phyloP scores from a whole-genome alignment of 2,329 filamentous ascomycete species.

The Leptosphaerulina australis region DNA sequence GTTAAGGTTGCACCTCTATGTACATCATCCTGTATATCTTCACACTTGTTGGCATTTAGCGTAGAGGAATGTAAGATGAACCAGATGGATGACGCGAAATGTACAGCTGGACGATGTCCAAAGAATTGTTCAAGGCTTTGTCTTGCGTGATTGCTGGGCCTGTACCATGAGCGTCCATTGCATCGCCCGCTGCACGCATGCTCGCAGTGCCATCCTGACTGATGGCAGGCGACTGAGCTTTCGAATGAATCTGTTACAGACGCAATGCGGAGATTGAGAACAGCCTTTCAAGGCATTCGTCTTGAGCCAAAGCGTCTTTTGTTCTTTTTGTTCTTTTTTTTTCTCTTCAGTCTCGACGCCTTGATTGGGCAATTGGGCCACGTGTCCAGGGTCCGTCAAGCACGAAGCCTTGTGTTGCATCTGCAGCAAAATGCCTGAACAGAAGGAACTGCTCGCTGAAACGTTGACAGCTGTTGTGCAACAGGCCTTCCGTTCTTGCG shows the following conservation, averaged over 20 bases:
- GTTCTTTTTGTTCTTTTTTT: no score
- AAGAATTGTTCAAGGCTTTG: not conserved
- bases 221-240: no score
- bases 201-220: no score
- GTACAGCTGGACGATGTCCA: no score
- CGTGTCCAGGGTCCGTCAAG: not conserved
- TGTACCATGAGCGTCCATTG: no score
- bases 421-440: not conserved
- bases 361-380: not conserved
- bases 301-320: no score
- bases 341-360: no score
- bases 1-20: conserved; percentile 51
- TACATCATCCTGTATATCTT: conserved; percentile 22
- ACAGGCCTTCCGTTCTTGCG: not conserved
- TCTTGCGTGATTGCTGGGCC: no score
- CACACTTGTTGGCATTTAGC: conserved; percentile 23
- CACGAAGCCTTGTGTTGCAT: not conserved
- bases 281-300: no score
- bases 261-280: no score
- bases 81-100: not conserved
- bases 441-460: not conserved
- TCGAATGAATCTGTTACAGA: no score
- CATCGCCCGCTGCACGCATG: no score
- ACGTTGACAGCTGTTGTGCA: conserved; percentile 11
- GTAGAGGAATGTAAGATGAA: conserved; percentile 21